Evolutionary conservation across 176 grass and related monocot genomes (phyloP).

Genomic region (Canna indica): DNA sequence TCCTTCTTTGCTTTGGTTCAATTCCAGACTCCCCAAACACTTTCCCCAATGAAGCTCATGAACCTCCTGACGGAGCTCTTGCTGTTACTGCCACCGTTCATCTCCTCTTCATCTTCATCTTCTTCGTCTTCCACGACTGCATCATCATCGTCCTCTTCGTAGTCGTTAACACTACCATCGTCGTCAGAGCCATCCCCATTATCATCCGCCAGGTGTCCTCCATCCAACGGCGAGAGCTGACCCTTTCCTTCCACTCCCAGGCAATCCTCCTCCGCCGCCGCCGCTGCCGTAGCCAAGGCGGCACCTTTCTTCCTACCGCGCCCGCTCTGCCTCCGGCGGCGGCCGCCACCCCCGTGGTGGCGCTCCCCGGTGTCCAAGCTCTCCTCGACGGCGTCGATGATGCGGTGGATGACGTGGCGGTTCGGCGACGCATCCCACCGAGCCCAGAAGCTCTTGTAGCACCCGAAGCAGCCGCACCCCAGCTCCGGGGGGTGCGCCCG

Average conservation of each 20-base stretch:
- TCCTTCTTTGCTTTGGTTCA: slow-evolving; percentile 1
- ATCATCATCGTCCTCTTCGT: slow-evolving; percentile 18
- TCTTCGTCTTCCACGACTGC: slow-evolving; percentile 8
- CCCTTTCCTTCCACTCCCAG: background rate
- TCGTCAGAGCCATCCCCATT: slow-evolving; percentile 12
- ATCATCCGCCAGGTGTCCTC: background rate
- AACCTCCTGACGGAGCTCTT: slow-evolving; percentile 57
- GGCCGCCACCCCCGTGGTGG: background rate
- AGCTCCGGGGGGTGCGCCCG: slow-evolving; percentile 56
- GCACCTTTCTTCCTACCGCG: slow-evolving; percentile 3
- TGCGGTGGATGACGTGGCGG: slow-evolving; percentile 74
- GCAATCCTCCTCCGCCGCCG: background rate
- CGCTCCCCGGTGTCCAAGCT: background rate
- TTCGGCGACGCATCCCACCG: slow-evolving; percentile 91
- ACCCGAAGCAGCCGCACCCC: slow-evolving; percentile 84
- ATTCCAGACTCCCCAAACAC: slow-evolving; percentile 53
- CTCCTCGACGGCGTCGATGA: slow-evolving; percentile 91
- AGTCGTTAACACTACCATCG: slow-evolving; percentile 18
- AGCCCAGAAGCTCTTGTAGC: slow-evolving; percentile 99
- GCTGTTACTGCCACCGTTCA: slow-evolving; percentile 13
- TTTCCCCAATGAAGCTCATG: slow-evolving; percentile 75
- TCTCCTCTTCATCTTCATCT: slow-evolving; percentile 12
- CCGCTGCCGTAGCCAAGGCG: slow-evolving; percentile 11
- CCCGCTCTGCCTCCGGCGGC: slow-evolving; percentile 1
- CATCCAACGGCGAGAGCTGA: background rate